These are phyloP conservation scores for Candida boleticola DNA, from an alignment of 805 yeast genomes.

Conservation along the genomic window DNA sequence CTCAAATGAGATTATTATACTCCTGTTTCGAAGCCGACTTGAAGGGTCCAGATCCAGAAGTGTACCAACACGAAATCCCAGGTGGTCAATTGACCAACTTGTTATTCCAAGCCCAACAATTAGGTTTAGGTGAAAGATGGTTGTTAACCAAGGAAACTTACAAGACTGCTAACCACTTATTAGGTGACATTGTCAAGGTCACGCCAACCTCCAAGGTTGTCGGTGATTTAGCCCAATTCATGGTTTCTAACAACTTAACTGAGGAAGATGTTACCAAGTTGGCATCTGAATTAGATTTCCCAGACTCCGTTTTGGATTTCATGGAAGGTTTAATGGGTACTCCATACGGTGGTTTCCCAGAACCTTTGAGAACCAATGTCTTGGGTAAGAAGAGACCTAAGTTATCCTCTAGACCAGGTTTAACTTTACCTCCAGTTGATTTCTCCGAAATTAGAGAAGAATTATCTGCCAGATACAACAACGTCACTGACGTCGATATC, in stretches of 20 bases:
- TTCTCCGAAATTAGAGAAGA: constrained; percentile 70
- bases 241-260: constrained; percentile 92
- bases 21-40: constrained; percentile 97
- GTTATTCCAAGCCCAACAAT: constrained; percentile 98
- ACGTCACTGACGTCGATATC: constrained; percentile 78
- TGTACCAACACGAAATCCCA: constrained; percentile 96
- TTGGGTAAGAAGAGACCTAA: constrained; percentile 91
- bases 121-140: constrained; percentile 98
- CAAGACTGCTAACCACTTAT: constrained; percentile 81
- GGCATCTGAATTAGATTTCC: constrained; percentile 94
- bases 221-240: constrained; percentile 99
- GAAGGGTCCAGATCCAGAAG: constrained; percentile 99
- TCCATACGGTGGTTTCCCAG: constrained; percentile 99
- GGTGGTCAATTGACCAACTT: constrained; percentile 99
- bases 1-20: constrained; percentile 94
- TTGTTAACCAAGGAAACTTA: constrained; percentile 92
- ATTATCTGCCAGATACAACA: constrained; percentile 65
- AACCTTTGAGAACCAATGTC: constrained; percentile 91
- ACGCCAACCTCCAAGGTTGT: constrained; percentile 99
- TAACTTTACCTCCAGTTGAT: constrained; percentile 82
- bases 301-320: constrained; percentile 96
- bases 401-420: constrained; percentile 88
- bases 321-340: constrained; percentile 99
- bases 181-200: constrained; percentile 97
- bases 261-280: constrained; percentile 83